phyloP scores from a whole-genome alignment of 352 stramenopile species.

The Salisapilia sapeloensis region DNA sequence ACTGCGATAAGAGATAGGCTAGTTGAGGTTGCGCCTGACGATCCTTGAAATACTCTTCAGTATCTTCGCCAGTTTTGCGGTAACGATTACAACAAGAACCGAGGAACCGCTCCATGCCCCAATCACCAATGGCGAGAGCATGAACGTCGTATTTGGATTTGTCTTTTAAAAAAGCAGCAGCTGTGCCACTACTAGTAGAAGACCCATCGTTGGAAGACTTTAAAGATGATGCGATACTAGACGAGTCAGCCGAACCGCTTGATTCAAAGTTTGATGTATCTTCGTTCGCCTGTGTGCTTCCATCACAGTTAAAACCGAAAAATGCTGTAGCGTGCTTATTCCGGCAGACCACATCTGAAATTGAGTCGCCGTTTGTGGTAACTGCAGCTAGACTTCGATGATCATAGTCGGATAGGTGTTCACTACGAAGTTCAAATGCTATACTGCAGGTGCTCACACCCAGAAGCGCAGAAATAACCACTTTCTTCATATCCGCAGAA shows the following conservation, averaged over 20 bases:
- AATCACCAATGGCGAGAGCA: slow-evolving; percentile 54
- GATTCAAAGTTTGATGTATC: too few species aligned
- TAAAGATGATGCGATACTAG: too few species aligned
- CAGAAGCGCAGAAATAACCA: too few species aligned
- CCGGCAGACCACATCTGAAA: slow-evolving; percentile 21
- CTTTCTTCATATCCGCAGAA: too few species aligned
- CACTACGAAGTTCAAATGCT: too few species aligned
- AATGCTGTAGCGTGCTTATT: slow-evolving; percentile 16
- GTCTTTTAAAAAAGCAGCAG: too few species aligned
- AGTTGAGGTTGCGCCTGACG: slow-evolving; percentile 51
- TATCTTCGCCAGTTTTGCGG: slow-evolving; percentile 29
- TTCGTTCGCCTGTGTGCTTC: too few species aligned
- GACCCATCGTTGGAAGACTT: too few species aligned
- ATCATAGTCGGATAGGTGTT: too few species aligned
- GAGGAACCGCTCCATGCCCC: slow-evolving; percentile 35
- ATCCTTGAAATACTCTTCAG: slow-evolving; percentile 51
- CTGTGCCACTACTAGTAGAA: too few species aligned
- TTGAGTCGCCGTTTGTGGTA: slow-evolving; percentile 8
- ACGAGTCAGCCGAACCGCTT: too few species aligned
- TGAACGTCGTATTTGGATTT: slow-evolving; percentile 35
- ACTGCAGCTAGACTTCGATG: slow-evolving; percentile 2
- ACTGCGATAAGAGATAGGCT: slow-evolving; percentile 34
- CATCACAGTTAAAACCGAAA: slow-evolving; percentile 31
- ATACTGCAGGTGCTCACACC: too few species aligned
- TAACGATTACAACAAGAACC: slow-evolving; percentile 63